A percentile compares a stretch with the other conserved stretches of the same genome.
Conservation (phyloP, 2,329 filamentous ascomycete genomes). For the Colletotrichum costaricense region DNA sequence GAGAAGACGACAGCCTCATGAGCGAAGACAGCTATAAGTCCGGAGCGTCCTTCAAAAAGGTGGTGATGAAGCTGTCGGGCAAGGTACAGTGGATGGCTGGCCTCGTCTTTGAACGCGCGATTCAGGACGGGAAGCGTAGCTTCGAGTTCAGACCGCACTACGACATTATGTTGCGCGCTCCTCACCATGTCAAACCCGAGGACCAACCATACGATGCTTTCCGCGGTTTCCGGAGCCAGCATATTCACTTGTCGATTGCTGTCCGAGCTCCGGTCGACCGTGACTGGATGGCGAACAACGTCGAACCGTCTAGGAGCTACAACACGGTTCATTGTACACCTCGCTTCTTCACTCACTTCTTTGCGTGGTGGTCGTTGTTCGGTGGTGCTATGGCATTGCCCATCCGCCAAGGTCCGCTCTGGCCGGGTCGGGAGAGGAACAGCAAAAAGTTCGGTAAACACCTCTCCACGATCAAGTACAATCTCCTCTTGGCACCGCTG, state of each 20-base stretch:
- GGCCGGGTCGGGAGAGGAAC: conserved; percentile 93
- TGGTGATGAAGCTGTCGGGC: conserved; percentile 97
- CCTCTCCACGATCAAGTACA: conserved; percentile 98
- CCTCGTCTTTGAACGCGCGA: conserved; percentile 89
- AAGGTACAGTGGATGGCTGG: conserved; percentile 94
- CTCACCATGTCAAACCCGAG: conserved; percentile 74
- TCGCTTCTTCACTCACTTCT: conserved; percentile 98
- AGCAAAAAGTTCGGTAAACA: conserved; percentile 99
- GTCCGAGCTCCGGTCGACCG: conserved; percentile 88
- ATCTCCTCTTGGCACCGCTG: conserved; percentile 87
- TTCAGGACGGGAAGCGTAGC: conserved; percentile 76
- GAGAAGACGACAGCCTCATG: conserved; percentile 68
- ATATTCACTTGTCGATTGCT: conserved; percentile 95
- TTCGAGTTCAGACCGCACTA: conserved; percentile 96
- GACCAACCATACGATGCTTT: conserved; percentile 86
- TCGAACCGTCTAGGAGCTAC: conserved; percentile 87
- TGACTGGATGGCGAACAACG: conserved; percentile 83
- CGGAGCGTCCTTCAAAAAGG: conserved; percentile 94
- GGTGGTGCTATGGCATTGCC: conserved; percentile 94
- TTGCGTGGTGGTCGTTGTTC: conserved; percentile 97
- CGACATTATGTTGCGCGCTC: conserved; percentile 86
- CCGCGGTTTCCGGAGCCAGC: conserved; percentile 93
- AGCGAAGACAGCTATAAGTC: conserved; percentile 75
- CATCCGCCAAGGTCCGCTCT: conserved; percentile 90
- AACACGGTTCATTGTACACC: conserved; percentile 96